Percentiles rank a stretch among this genome's conserved stretches.
phyloP scores from a whole-genome alignment of 2,329 filamentous ascomycete species.

The Xylaria sp. region DNA sequence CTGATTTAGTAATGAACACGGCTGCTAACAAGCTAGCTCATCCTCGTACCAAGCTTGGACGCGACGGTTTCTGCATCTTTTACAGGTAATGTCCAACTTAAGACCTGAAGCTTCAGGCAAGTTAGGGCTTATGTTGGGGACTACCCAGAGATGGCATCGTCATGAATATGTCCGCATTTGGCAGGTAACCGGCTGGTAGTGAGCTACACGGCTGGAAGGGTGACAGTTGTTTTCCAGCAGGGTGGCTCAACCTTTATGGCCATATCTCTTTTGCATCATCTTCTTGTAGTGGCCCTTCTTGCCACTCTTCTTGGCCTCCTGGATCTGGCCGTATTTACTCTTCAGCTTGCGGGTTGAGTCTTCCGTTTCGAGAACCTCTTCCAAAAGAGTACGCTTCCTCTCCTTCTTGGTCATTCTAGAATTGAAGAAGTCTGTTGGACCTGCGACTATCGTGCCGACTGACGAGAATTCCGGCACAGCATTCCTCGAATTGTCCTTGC shows the following conservation, averaged over 20 bases:
- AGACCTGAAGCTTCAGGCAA: background rate
- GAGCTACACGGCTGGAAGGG: background rate
- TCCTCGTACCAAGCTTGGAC: background rate
- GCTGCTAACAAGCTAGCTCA: background rate
- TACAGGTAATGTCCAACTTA: background rate
- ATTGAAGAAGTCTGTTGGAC: slow-evolving; percentile 84
- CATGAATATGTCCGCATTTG: background rate
- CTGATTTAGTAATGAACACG: background rate
- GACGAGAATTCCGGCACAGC: slow-evolving; percentile 82
- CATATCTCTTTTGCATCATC: slow-evolving; percentile 54
- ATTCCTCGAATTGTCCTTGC: slow-evolving; percentile 76
- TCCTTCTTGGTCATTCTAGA: slow-evolving; percentile 83
- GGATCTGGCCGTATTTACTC: slow-evolving; percentile 84
- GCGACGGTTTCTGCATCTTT: background rate
- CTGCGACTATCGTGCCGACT: slow-evolving; percentile 85
- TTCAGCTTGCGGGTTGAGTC: slow-evolving; percentile 73
- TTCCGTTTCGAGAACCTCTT: slow-evolving; percentile 76
- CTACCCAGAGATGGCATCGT: background rate
- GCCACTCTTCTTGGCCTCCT: slow-evolving; percentile 79
- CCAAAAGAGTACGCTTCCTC: slow-evolving; percentile 81
- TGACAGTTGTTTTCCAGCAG: slow-evolving; percentile 42
- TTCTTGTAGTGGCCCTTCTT: slow-evolving; percentile 90
- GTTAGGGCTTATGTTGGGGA: background rate
- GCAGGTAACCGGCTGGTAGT: background rate
- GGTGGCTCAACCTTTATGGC: slow-evolving; percentile 31